Evolutionary conservation across 75 land plant species (phyloP), one percentile per base, ranked within the genome.

Genomic region (Cunninghamia lanceolata): DNA sequence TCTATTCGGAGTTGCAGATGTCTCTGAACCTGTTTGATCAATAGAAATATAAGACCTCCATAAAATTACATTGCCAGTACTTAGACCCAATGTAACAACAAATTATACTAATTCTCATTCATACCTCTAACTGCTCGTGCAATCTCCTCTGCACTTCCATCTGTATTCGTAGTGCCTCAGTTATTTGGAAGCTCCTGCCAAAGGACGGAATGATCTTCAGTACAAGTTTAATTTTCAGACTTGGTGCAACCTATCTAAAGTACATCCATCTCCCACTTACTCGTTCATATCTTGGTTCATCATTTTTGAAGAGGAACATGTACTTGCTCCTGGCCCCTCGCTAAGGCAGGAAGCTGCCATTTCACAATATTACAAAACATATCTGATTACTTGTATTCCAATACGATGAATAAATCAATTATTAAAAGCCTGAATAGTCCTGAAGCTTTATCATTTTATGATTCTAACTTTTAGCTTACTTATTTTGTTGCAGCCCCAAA

Each of bases 81-180:
- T 38, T 15, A 84, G 8, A 83, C 15, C 15, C 9, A 47, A 38
- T 43, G 71, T 10, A 42, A 40, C 28, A 75, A 42, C 82, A 79
- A 42, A 30, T 39, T 8, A 30, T 30, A 36, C 17, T 68, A 21
- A 71, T 14, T 83, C 39, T 70, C 7, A 36, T 56, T 47, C 83
- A 73, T 86, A 96, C 99, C 96, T 97, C 99, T 73, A 97, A 89
- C 83, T 94, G 99, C 86, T 97, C 95, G 78, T 95, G 98, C 46
- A 97, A 88, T 73, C 92, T 95, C 85, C 93, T 88, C 86, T 97
- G 98, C 42, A 97, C 94, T 87, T 97, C 99, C 98, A 97, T 96
- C 87, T 97, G 99, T 39, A 94, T 79, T 47, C 98, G 90, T 86
- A 97, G 89, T 83, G 99, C 99, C 92, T 97, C 99, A 43, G 95